phyloP scores from a whole-genome alignment of 2,329 filamentous ascomycete species.

The Fusarium sp. region DNA sequence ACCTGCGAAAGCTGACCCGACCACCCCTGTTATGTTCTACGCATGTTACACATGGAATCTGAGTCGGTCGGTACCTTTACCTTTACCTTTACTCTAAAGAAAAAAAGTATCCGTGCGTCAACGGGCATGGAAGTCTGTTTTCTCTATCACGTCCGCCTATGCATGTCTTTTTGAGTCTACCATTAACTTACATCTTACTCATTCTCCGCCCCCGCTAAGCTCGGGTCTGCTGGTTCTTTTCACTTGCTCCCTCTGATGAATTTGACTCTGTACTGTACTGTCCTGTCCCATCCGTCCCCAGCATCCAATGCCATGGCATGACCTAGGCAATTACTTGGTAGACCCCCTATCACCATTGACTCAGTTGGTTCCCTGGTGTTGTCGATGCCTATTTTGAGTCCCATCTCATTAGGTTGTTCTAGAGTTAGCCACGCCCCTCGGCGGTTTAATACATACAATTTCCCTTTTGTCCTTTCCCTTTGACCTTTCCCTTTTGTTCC shows the following conservation, averaged over 20 bases:
- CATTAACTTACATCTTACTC: slow-evolving; percentile 12
- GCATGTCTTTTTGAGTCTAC: slow-evolving; percentile 23
- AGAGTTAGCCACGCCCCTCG: slow-evolving; percentile 29
- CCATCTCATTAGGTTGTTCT: slow-evolving; percentile 3
- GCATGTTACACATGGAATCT: slow-evolving; percentile 42
- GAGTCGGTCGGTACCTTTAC: slow-evolving; percentile 34
- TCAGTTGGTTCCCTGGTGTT: slow-evolving; percentile 20
- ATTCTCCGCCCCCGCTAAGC: slow-evolving; percentile 30
- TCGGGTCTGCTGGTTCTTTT: slow-evolving; percentile 20
- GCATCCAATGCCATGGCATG: slow-evolving; percentile 1
- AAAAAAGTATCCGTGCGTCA: slow-evolving; percentile 29
- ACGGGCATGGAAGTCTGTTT: slow-evolving; percentile 15
- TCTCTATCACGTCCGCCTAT: slow-evolving; percentile 34
- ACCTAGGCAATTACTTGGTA: slow-evolving; percentile 29
- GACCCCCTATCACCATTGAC: slow-evolving; percentile 29
- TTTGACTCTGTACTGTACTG: slow-evolving; percentile 20
- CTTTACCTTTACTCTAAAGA: slow-evolving; percentile 12
- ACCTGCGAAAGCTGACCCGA: slow-evolving; percentile 13
- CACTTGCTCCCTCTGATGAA: slow-evolving; percentile 13
- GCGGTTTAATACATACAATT: slow-evolving; percentile 41
- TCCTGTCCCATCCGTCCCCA: background rate
- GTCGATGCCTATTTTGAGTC: slow-evolving; percentile 16
- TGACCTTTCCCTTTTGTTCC: slow-evolving; percentile 28
- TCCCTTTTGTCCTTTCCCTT: slow-evolving; percentile 37
- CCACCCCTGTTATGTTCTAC: slow-evolving; percentile 2